Conservation (phyloP, 1,284 basidiomycete species). For the Porogramme epimiltina region DNA sequence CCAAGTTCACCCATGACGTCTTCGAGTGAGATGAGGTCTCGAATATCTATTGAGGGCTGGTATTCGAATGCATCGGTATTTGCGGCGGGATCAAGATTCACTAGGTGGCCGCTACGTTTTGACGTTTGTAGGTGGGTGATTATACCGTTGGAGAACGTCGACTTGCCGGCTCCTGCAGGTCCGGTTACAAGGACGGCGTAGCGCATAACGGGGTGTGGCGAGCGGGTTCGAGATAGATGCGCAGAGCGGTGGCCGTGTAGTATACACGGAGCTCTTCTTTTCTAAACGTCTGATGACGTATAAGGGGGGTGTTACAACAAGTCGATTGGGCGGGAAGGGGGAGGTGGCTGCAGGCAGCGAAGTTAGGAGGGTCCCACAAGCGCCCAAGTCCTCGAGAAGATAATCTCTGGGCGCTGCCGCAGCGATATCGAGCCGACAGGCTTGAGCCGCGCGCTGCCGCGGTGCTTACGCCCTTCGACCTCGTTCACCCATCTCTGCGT, state of each 20-base stretch:
- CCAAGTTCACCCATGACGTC: constrained; percentile 97
- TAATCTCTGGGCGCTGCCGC: constrained; percentile 16
- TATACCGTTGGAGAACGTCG: constrained; percentile 90
- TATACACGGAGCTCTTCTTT: too few species aligned
- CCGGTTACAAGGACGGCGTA: constrained; percentile 90
- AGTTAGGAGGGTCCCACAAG: neutral
- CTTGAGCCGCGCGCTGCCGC: neutral
- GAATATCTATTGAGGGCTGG: constrained; percentile 92
- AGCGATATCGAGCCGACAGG: neutral
- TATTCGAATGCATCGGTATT: constrained; percentile 87
- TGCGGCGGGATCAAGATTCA: constrained; percentile 98
- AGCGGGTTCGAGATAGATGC: too few species aligned
- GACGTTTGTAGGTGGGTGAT: constrained; percentile 89
- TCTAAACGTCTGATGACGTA: too few species aligned
- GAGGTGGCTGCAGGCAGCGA: neutral
- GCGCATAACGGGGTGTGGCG: constrained; percentile 77
- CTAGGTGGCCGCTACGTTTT: constrained; percentile 87
- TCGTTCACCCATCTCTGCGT: neutral
- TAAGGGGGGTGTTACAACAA: too few species aligned
- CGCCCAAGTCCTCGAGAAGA: constrained; percentile 13
- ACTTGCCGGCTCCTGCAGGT: constrained; percentile 97
- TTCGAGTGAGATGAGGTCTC: constrained; percentile 89
- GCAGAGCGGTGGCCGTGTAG: too few species aligned
- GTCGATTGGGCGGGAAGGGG: too few species aligned
- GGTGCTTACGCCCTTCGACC: neutral